These are phyloP conservation scores for Schwanniomyces polymorphus DNA, from an alignment of 805 yeast genomes.

Conservation along the genomic window DNA sequence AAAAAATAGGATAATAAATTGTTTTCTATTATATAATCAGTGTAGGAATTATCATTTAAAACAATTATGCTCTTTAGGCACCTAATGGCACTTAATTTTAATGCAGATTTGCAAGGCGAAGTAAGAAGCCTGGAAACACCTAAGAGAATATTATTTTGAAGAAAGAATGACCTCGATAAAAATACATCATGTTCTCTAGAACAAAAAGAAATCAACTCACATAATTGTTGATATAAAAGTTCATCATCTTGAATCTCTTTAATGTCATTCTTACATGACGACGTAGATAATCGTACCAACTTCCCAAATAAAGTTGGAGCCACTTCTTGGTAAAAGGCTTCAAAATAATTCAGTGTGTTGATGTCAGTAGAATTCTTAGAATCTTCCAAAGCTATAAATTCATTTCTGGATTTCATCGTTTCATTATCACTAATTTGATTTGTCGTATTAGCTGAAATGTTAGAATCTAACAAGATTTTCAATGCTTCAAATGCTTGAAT, in stretches of 20 bases:
- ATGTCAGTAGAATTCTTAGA: constrained; percentile 27
- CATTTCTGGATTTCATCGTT: constrained; percentile 5
- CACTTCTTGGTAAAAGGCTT: constrained; percentile 60
- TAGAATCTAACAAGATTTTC: constrained; percentile 67
- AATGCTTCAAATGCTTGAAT: constrained; percentile 85
- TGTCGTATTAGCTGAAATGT: constrained; percentile 24
- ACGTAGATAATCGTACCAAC: constrained; percentile 35
- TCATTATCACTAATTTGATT: constrained; percentile 5
- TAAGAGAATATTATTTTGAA: constrained; percentile 56
- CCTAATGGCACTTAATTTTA: constrained; percentile 67
- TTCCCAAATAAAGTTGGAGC: constrained; percentile 59
- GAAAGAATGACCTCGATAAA: constrained; percentile 60
- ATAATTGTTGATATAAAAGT: constrained; percentile 53
- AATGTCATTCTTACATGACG: constrained; percentile 5
- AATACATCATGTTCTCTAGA: constrained; percentile 60
- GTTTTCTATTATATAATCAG: constrained; percentile 54
- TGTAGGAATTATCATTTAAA: constrained; percentile 63
- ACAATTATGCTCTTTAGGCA: constrained; percentile 63
- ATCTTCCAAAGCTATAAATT: constrained; percentile 1
- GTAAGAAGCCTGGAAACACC: constrained; percentile 55
- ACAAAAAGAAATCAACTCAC: constrained; percentile 72
- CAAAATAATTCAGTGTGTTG: constrained; percentile 47
- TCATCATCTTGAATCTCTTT: constrained; percentile 29
- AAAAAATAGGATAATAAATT: constrained; percentile 53
- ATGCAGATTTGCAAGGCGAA: constrained; percentile 43